A percentile compares a stretch with the other conserved stretches of the same genome.
Evolutionary conservation across 768 basidiomycete species (phyloP).

Genomic region (Lyophyllum decastes): DNA sequence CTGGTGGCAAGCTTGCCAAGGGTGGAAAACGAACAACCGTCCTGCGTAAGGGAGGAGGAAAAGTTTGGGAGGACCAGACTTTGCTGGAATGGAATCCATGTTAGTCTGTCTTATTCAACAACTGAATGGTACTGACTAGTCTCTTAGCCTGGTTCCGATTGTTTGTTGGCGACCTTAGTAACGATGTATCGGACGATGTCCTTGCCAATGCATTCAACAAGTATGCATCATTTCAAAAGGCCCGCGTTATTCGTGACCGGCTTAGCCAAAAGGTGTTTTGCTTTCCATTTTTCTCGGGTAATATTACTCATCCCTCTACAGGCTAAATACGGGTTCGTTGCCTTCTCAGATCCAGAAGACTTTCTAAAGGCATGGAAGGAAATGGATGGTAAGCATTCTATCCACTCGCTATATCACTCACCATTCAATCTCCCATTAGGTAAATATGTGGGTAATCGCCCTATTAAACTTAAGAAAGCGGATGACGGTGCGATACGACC

Average conservation of each 20-base stretch:
- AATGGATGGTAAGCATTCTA: conserved; percentile 81
- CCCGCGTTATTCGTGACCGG: conserved; percentile 92
- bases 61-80: conserved; percentile 98
- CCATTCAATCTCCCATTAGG: conserved; percentile 39
- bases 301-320: conserved; percentile 26
- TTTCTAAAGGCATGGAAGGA: conserved; percentile 99
- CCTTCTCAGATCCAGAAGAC: conserved; percentile 97
- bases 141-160: conserved; percentile 90
- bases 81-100: conserved; percentile 97
- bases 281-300: not conserved
- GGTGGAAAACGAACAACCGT: conserved; percentile 94
- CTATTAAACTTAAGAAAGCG: conserved; percentile 95
- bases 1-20: conserved; percentile 84
- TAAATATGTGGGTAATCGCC: conserved; percentile 98
- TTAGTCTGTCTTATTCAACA: conserved; percentile 42
- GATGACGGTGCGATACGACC: conserved; percentile 83
- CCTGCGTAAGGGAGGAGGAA: conserved; percentile 91
- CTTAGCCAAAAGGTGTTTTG: conserved; percentile 83
- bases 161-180: conserved; percentile 97
- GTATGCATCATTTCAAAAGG: conserved; percentile 92
- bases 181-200: conserved; percentile 96
- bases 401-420: not conserved
- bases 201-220: conserved; percentile 91
- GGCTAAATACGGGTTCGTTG: conserved; percentile 98
- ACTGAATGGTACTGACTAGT: conserved; percentile 12